Base-by-base conservation (phyloP, 164 flowering plant genomes). In the Pachysandra terminalis region DNA sequence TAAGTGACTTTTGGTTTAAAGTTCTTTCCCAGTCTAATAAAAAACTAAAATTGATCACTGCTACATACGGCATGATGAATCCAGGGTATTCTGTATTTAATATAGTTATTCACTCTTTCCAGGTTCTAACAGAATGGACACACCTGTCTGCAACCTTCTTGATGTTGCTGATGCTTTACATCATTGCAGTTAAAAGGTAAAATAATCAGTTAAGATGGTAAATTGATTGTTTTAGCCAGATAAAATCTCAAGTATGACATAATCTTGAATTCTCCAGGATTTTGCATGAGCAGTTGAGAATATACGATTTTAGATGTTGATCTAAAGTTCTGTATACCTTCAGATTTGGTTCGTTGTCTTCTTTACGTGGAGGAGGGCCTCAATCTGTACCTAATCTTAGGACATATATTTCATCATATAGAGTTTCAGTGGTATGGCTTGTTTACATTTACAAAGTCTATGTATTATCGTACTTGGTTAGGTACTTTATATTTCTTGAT, bases 81-180 rank as follows among this genome's bases (percentile, higher is more conserved):
- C 15, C 8, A 13, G 37, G 7, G 0, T 48, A 26, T 48, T 59
- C 49, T 27, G 7, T 48, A 7, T 19, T 13, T 15, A 21, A 23
- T 61, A 17, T 13, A 27, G 28, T 28, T 64, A n/a, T 41, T 26
- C 64, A 26, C 60, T 71, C 28, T 62, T 77, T 60, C 48, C 86
- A 92, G 97, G 90, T 90, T 75, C 79, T 92, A 64, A 80, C 90
- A 52, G 93, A 87, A 21, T 87, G 95, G 96, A 71, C 69, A 15
- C 61, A 75, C 70, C 5, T 68, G 37, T 74, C 64, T 76, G 81
- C 89, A 57, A 49, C 82, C 55, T 64, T 71, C 68, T 59, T 84
- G 66, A 22, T 74, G 28, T 28, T 81, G 41, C 51, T 86, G 55
- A 74, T 84, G 64, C 56, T 83, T 57, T 59, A 82, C 61, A 52